These are phyloP conservation scores for Gastroboletus turbinatus DNA, from an alignment of 1,284 basidiomycete species.

Conservation along the genomic window DNA sequence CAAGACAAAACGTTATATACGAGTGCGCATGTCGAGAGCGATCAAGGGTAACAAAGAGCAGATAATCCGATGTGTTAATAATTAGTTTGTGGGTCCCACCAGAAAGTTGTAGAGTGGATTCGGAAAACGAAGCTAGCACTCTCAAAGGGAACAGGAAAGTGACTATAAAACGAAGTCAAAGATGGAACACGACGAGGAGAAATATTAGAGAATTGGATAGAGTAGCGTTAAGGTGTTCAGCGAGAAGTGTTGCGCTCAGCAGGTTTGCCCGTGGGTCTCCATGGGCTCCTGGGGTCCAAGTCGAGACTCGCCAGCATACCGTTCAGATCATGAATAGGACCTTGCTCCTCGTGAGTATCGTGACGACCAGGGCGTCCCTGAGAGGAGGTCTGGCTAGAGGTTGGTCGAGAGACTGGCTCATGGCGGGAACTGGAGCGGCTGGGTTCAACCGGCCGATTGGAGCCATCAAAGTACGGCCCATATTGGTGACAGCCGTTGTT, in stretches of 20 bases:
- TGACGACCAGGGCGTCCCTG: constrained; percentile 22
- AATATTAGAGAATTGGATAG: constrained; percentile 15
- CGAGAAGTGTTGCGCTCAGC: constrained; percentile 24
- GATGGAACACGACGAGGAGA: constrained; percentile 16
- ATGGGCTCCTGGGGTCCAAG: constrained; percentile 44
- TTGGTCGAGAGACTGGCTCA: constrained; percentile 51
- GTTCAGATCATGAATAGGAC: constrained; percentile 66
- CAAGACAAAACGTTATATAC: constrained; percentile 37
- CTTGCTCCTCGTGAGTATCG: constrained; percentile 41
- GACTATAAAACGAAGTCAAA: constrained; percentile 25
- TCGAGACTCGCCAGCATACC: constrained; percentile 74
- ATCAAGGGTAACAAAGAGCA: constrained; percentile 39
- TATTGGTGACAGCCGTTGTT: constrained; percentile 48
- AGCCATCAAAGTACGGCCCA: constrained; percentile 40
- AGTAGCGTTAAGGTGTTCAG: constrained; percentile 19
- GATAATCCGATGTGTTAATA: constrained; percentile 33
- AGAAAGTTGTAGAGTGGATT: constrained; percentile 16
- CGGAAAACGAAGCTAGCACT: constrained; percentile 20
- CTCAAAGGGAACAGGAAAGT: constrained; percentile 17
- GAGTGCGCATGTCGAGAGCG: constrained; percentile 39
- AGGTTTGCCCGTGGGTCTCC: constrained; percentile 21
- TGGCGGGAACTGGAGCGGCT: constrained; percentile 43
- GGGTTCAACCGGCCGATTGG: constrained; percentile 33
- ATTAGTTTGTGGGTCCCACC: constrained; percentile 32
- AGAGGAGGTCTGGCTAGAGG: constrained; percentile 44